Base-by-base conservation (phyloP, 2,329 filamentous ascomycete genomes). In the Penicillium sp. region DNA sequence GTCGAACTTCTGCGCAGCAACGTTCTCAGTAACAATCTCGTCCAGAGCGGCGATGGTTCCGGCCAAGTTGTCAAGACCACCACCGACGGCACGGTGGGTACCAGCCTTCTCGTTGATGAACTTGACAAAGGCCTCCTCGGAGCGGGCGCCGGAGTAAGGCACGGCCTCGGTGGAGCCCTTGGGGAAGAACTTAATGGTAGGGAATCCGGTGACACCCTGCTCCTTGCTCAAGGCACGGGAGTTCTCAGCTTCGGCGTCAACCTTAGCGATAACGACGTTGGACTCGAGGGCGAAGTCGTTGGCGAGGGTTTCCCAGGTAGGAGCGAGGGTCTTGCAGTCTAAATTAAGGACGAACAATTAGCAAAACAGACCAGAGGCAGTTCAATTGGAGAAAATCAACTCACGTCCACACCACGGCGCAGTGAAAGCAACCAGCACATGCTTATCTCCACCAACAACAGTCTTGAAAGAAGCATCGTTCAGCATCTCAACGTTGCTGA, bases 321-420 rank as follows among this genome's bases (percentile, higher is more conserved):
- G 94, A 49, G 93, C 93, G 62, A 99, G 88, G 69, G 72, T 88
- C 83, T 99, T 99, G 90, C 94, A 99, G 85, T 99, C 94, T 97
- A 73, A 46, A 59, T 52, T 17, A 29, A 48, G 23, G 21, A 23
- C 40, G 54, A 37, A 50, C 6, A 31, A 37, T 63, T 60, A 63
- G 56, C 29, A 31, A 45, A 50, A 41, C 13, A 19, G 33, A 17
- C n/a, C 25, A 43, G 19, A 61, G 35, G 25, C 49, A 27, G 49
- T 13, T 58, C 49, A 35, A 45, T 31, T 37, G 15, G 27, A 10
- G 40, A 13, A 40, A n/a, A 40, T 38, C 6, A 29, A 89, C 92
- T 79, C 86, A 97, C 94, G 93, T 76, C 93, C 93, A 78, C 94
- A 99, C 94, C 93, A 97, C 53, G 94, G 93, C 53, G 94, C 93